Conservation (phyloP, 176 grass and related monocot species). For the Bromus sterilis region DNA sequence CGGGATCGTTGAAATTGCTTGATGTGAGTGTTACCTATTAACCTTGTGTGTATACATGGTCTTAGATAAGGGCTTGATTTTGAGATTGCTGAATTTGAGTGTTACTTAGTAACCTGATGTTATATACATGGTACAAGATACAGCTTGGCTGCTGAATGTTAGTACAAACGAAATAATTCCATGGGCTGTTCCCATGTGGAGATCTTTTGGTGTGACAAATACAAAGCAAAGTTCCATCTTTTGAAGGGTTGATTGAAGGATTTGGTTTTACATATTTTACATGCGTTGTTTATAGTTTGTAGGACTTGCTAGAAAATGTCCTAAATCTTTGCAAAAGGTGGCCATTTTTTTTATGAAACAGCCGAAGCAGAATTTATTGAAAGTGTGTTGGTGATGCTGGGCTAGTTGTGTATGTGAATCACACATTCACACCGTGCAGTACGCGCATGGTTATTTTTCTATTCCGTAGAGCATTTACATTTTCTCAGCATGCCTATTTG, state of each 20-base stretch:
- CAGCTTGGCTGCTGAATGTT: not conserved
- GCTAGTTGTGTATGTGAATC: not conserved
- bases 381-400: not conserved
- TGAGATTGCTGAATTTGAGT: not conserved
- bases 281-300: not conserved
- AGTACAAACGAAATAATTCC: not conserved
- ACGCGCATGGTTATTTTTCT: not conserved
- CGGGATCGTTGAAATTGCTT: not conserved
- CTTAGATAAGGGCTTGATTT: not conserved
- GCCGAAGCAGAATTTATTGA: not conserved
- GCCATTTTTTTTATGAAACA: not conserved
- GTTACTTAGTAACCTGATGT: not conserved
- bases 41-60: not conserved
- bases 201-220: not conserved
- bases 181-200: not conserved
- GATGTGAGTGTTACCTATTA: not conserved
- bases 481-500: not conserved
- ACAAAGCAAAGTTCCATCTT: not conserved
- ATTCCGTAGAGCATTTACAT: not conserved
- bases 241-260: not conserved
- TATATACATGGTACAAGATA: not conserved
- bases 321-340: not conserved
- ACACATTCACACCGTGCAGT: not conserved
- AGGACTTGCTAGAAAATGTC: not conserved
- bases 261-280: conserved; percentile 1